Evolutionary conservation across 2,329 filamentous ascomycete genomes (phyloP).

Genomic region (Helotiales sp.): DNA sequence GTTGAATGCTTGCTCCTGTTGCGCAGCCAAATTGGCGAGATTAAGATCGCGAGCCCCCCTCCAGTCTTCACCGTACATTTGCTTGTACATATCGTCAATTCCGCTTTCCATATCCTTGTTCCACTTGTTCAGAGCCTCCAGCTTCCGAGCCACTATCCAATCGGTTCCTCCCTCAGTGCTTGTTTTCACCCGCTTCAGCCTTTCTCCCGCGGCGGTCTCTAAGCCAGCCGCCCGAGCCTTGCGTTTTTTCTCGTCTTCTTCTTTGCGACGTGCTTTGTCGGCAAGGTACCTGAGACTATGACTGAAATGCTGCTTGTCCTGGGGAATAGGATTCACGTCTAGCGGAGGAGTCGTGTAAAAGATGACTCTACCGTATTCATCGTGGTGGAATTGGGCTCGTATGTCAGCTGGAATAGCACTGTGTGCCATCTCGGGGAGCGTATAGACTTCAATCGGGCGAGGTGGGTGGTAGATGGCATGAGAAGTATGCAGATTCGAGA

Average conservation of each 20-base stretch:
- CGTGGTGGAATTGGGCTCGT: constrained; percentile 68
- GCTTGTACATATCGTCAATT: constrained; percentile 39
- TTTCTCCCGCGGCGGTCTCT: constrained; percentile 39
- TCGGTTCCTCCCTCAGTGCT: constrained; percentile 24
- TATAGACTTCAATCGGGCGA: constrained; percentile 66
- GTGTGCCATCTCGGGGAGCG: constrained; percentile 67
- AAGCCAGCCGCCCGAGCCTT: constrained; percentile 37
- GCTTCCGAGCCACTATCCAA: constrained; percentile 29
- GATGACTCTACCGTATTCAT: constrained; percentile 66
- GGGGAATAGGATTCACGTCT: constrained; percentile 45
- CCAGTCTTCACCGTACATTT: constrained; percentile 39
- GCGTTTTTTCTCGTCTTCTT: constrained; percentile 40
- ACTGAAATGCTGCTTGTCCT: constrained; percentile 43
- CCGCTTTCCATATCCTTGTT: constrained; percentile 33
- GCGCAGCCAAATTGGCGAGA: constrained; percentile 19
- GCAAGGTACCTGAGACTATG: constrained; percentile 57
- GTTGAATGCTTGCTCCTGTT: constrained; percentile 28
- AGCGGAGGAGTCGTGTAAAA: constrained; percentile 72
- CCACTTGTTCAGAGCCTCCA: constrained; percentile 33
- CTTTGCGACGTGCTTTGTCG: constrained; percentile 48
- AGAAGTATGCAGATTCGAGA: constrained; percentile 24
- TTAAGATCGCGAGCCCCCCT: constrained; percentile 32
- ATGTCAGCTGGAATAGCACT: constrained; percentile 66
- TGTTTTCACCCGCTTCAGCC: constrained; percentile 33
- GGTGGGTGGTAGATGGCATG: constrained; percentile 60